Evolutionary conservation across 2,329 filamentous ascomycete species (phyloP).

Genomic region (Parasarocladium wereldwijsianum): DNA sequence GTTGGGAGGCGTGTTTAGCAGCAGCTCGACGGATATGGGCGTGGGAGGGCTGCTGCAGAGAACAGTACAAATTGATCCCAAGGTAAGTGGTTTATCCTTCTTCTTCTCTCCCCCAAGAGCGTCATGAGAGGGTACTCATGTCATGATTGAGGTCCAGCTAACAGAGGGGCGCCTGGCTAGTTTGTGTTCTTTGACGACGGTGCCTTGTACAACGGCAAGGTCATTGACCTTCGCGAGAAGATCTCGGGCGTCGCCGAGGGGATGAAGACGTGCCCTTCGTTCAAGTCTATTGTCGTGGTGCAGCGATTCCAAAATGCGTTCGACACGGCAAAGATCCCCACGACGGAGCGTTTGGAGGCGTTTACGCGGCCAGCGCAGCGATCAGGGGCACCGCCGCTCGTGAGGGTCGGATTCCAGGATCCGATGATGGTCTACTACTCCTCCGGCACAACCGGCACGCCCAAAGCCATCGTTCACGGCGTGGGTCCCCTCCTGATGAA

Average conservation of each 20-base stretch:
- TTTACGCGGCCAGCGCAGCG: conserved; percentile 22
- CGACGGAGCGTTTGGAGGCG: conserved; percentile 25
- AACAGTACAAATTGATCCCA: conserved; percentile 59
- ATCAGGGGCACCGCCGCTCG: conserved; percentile 31
- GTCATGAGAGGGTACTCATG: neutral
- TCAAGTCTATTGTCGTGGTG: conserved; percentile 49
- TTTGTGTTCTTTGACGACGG: conserved; percentile 76
- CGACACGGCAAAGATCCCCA: conserved; percentile 40
- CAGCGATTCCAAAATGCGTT: conserved; percentile 47
- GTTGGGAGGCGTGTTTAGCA: conserved; percentile 63
- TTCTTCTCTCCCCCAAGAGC: neutral
- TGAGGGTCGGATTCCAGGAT: conserved; percentile 52
- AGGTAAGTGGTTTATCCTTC: conserved; percentile 21
- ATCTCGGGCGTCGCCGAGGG: conserved; percentile 57
- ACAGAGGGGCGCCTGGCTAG: conserved; percentile 12
- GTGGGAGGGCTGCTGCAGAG: conserved; percentile 63
- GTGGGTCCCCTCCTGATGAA: conserved; percentile 48
- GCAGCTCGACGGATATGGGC: conserved; percentile 71
- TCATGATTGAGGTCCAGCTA: neutral
- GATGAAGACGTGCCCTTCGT: conserved; percentile 44
- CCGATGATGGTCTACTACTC: conserved; percentile 69
- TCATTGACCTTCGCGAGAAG: conserved; percentile 55
- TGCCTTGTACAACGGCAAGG: conserved; percentile 67
- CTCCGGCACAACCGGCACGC: conserved; percentile 67
- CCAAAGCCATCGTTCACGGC: conserved; percentile 76